These are phyloP conservation scores for Polyplosphaeria fusca DNA, from an alignment of 495 filamentous ascomycete genomes.

Conservation along the genomic window DNA sequence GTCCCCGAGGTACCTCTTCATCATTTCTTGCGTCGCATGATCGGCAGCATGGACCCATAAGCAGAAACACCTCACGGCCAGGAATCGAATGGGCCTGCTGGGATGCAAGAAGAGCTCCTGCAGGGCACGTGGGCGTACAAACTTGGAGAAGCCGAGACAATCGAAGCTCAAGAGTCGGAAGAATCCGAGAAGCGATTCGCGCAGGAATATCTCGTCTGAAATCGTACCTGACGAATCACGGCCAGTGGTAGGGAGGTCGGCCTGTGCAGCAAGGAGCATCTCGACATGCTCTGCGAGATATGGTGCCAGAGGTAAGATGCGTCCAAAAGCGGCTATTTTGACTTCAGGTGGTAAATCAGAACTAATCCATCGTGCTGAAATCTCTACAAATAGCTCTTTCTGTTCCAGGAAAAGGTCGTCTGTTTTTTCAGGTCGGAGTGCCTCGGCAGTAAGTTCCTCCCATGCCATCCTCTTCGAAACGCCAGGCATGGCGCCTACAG, in stretches of 20 bases:
- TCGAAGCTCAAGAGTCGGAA: slow-evolving; percentile 78
- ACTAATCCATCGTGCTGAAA: slow-evolving; percentile 71
- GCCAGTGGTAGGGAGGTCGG: too few relatives aligned
- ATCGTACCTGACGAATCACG: background rate
- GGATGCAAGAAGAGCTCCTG: slow-evolving; percentile 64
- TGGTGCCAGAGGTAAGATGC: slow-evolving; percentile 75
- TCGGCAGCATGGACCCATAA: slow-evolving; percentile 79
- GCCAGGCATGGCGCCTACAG: too few relatives aligned
- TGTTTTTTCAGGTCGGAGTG: slow-evolving; percentile 63
- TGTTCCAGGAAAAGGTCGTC: slow-evolving; percentile 67
- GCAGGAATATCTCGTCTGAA: background rate
- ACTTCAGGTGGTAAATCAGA: slow-evolving; percentile 45
- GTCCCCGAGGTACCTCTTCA: slow-evolving; percentile 59
- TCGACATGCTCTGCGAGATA: slow-evolving; percentile 57
- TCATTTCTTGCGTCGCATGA: slow-evolving; percentile 64
- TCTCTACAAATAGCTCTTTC: slow-evolving; percentile 69
- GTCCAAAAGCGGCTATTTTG: slow-evolving; percentile 69
- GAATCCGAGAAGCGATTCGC: slow-evolving; percentile 58
- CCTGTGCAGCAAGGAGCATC: too few relatives aligned
- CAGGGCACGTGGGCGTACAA: slow-evolving; percentile 62
- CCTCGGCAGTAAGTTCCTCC: slow-evolving; percentile 33
- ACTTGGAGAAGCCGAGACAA: slow-evolving; percentile 57
- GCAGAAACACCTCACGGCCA: slow-evolving; percentile 76
- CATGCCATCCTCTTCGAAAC: too few relatives aligned
- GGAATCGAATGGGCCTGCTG: slow-evolving; percentile 63